phyloP scores from a whole-genome alignment of 305 asterid species.

The Fraxinus angustifolia region DNA sequence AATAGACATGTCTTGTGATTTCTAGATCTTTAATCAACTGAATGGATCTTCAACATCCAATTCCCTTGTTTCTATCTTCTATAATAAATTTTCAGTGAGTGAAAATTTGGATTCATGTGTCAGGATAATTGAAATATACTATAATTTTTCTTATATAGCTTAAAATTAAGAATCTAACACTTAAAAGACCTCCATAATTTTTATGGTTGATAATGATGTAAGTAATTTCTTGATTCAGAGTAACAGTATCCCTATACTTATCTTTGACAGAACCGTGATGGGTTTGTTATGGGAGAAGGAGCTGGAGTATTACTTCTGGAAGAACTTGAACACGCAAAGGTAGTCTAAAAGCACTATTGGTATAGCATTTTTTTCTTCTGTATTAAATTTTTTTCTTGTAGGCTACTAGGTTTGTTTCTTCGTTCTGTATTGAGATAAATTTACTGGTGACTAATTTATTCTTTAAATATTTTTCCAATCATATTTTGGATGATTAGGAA shows the following conservation, averaged over 20 bases:
- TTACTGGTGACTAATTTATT: slow-evolving; percentile 12
- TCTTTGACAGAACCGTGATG: slow-evolving; percentile 76
- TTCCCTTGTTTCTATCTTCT: neutral
- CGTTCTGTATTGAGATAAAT: slow-evolving; percentile 3
- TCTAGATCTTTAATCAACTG: neutral
- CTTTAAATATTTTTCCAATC: slow-evolving; percentile 12
- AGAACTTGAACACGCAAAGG: slow-evolving; percentile 95
- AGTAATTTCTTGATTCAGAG: slow-evolving; percentile 3
- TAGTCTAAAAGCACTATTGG: slow-evolving; percentile 12
- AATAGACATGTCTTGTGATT: neutral
- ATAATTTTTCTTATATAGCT: slow-evolving; percentile 3
- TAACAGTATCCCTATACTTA: slow-evolving; percentile 15
- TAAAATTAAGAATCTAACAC: neutral
- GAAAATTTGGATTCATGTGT: neutral
- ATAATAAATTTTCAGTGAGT: neutral
- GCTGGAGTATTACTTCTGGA: slow-evolving; percentile 86
- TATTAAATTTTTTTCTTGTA: neutral
- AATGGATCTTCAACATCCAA: neutral
- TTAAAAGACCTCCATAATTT: neutral
- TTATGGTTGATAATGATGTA: neutral
- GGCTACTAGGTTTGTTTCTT: neutral
- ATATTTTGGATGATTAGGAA: slow-evolving; percentile 43
- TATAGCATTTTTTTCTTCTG: neutral
- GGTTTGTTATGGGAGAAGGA: slow-evolving; percentile 97
- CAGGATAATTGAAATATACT: neutral